Conservation (phyloP, 2,329 filamentous ascomycete genomes). For the Curvularia verruculosa region DNA sequence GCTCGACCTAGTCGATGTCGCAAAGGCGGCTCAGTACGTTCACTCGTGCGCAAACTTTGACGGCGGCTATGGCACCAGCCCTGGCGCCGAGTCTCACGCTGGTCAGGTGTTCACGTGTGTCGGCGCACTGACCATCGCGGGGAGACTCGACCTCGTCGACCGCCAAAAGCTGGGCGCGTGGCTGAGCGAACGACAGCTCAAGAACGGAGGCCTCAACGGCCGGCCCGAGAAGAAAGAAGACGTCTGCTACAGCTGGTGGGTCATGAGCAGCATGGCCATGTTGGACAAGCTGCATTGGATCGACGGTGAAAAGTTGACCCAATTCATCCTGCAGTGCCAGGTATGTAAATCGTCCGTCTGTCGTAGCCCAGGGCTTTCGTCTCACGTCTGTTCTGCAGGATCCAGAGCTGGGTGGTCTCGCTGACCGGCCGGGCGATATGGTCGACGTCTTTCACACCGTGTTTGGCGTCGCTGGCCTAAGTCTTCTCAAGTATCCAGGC, state of each 20-base stretch:
- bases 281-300: conserved; percentile 92
- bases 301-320: conserved; percentile 76
- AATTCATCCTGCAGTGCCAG: conserved; percentile 87
- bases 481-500: conserved; percentile 77
- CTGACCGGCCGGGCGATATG: conserved; percentile 90
- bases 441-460: conserved; percentile 96
- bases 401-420: conserved; percentile 78
- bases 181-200: conserved; percentile 90
- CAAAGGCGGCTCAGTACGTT: conserved; percentile 80
- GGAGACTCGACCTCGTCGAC: conserved; percentile 80
- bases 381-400: conserved; percentile 58
- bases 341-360: conserved; percentile 46
- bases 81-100: conserved; percentile 91
- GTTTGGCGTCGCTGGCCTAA: conserved; percentile 88
- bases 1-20: conserved; percentile 74
- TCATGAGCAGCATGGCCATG: conserved; percentile 88
- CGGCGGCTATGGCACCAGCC: conserved; percentile 87
- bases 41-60: conserved; percentile 89
- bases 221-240: conserved; percentile 95
- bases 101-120: conserved; percentile 97
- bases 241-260: conserved; percentile 99
- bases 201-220: conserved; percentile 88
- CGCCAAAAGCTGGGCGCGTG: conserved; percentile 82
- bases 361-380: not conserved
- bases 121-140: conserved; percentile 82